A percentile compares a stretch with the other conserved stretches of the same genome.
Conservation (phyloP, 441 rosid genomes). For the Biscutella laevigata region DNA sequence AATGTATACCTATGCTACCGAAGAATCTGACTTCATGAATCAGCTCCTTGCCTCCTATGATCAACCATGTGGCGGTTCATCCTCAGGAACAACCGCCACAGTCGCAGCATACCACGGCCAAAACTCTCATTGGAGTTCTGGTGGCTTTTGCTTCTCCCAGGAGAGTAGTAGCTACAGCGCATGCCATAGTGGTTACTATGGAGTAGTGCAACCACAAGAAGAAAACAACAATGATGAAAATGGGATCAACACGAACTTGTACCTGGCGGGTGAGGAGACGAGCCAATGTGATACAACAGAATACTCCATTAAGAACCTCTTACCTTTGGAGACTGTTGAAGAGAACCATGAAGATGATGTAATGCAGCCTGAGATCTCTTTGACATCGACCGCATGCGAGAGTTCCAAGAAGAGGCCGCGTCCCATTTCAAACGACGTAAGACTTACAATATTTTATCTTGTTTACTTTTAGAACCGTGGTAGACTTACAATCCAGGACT, state of each 20-base stretch:
- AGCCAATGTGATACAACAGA: conserved; percentile 22
- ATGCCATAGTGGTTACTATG: conserved; percentile 21
- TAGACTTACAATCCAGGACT: too few relatives aligned
- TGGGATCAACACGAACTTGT: conserved; percentile 31
- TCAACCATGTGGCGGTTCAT: conserved; percentile 24
- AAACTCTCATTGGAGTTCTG: conserved; percentile 6
- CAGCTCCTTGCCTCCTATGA: conserved; percentile 42
- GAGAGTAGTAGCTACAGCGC: conserved; percentile 26
- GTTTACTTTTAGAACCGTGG: too few relatives aligned
- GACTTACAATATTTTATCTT: too few relatives aligned
- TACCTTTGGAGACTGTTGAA: conserved; percentile 18
- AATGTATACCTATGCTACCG: conserved; percentile 36
- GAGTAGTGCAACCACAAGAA: conserved; percentile 11
- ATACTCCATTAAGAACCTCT: conserved; percentile 12
- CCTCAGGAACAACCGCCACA: conserved; percentile 26
- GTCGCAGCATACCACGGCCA: conserved; percentile 14
- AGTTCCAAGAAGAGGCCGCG: conserved; percentile 47
- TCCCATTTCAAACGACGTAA: conserved; percentile 32
- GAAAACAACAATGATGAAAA: conserved; percentile 23
- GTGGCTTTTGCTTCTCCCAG: conserved; percentile 26
- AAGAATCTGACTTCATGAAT: conserved; percentile 72
- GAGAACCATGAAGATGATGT: conserved; percentile 7
- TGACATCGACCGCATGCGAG: conserved; percentile 20
- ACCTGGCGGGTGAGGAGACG: conserved; percentile 35
- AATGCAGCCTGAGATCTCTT: conserved; percentile 1